Evolutionary conservation across 202 grass and related monocot species (phyloP).

Genomic region (Bolboschoenoplectus hybrid): DNA sequence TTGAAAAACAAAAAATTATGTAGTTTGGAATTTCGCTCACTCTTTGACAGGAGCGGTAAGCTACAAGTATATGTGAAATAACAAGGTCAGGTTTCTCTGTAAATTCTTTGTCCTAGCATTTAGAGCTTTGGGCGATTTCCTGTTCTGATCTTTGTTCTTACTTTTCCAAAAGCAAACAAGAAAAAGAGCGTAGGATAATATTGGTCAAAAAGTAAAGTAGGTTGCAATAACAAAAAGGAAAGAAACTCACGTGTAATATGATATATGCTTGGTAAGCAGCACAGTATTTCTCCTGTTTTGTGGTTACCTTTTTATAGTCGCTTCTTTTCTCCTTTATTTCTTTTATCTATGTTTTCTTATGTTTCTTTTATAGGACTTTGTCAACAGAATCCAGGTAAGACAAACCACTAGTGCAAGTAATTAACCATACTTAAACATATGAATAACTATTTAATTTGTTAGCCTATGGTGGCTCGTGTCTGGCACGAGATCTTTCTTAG

Average conservation of each 20-base stretch:
- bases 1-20: not conserved
- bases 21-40: too few relatives aligned
- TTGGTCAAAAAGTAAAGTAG: not conserved
- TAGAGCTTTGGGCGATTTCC: not conserved
- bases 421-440: not conserved
- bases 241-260: conserved; percentile 13
- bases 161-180: not conserved
- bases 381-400: conserved; percentile 5
- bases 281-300: not conserved
- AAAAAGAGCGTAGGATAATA: too few relatives aligned
- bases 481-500: conserved; percentile 22
- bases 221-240: conserved; percentile 7
- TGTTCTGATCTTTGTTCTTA: not conserved
- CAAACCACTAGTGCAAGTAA: not conserved
- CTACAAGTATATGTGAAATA: not conserved
- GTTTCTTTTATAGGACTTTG: not conserved
- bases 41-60: too few relatives aligned
- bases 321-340: not conserved
- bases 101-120: not conserved
- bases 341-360: not conserved
- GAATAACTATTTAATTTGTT: not conserved
- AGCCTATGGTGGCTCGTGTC: conserved; percentile 15
- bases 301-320: not conserved
- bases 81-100: not conserved
- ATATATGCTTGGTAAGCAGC: not conserved